phyloP scores from a whole-genome alignment of 805 yeast genomes.

The Zygoascus ofunaensis region DNA sequence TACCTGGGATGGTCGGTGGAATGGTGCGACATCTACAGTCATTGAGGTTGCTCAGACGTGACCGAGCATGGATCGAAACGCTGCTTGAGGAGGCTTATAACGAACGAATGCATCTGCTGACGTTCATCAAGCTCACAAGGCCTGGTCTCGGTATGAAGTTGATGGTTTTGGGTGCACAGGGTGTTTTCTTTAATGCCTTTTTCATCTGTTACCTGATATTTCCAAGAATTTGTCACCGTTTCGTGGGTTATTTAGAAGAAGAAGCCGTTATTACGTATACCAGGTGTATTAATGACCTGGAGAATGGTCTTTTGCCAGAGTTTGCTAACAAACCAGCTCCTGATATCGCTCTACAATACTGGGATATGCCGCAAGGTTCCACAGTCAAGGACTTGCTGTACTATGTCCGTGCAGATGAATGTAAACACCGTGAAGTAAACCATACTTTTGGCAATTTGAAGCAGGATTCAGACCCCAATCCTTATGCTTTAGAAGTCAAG shows the following conservation, averaged over 20 bases:
- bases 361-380: constrained; percentile 47
- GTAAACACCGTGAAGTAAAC: constrained; percentile 71
- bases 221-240: constrained; percentile 62
- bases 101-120: constrained; percentile 67
- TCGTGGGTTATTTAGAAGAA: constrained; percentile 71
- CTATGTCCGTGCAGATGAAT: constrained; percentile 65
- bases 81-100: constrained; percentile 67
- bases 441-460: constrained; percentile 63
- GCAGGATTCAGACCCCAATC: constrained; percentile 50
- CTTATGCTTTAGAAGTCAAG: constrained; percentile 44
- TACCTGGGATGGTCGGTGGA: constrained; percentile 74
- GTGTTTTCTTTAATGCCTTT: constrained; percentile 59
- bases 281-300: constrained; percentile 47
- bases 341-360: constrained; percentile 52
- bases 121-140: constrained; percentile 54
- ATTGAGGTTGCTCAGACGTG: constrained; percentile 50
- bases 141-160: constrained; percentile 51
- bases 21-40: constrained; percentile 62
- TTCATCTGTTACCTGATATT: constrained; percentile 48
- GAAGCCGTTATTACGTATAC: constrained; percentile 67
- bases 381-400: constrained; percentile 50
- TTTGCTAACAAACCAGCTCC: constrained; percentile 31
- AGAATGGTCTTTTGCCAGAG: constrained; percentile 40
- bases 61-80: constrained; percentile 69
- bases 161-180: constrained; percentile 56